Base-by-base conservation (phyloP, 495 filamentous ascomycete species). In the Penicillium soppii region DNA sequence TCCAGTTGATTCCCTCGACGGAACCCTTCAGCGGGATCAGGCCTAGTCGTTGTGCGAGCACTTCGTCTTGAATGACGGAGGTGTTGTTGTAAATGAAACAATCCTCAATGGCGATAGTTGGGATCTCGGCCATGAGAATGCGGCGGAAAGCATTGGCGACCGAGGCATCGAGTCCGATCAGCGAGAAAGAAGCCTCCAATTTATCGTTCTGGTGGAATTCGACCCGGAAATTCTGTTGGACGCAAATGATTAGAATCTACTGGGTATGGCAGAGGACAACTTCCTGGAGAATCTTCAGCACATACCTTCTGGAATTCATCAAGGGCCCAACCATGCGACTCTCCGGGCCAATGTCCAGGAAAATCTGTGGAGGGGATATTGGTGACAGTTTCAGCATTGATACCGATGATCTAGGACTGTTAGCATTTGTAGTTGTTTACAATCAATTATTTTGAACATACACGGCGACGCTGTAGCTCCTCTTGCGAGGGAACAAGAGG, bases 141-240 rank as follows among this genome's bases (percentile, higher is more conserved):
- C 95, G 89, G 56, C 95, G 94, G 79, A 97, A 96, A 61, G 95
- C 95, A 69, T 99, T 99, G 57, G 95, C 91, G 63, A 99, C 86
- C 47, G 88, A 81, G 57, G 95, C 92, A 62, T 99, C 92, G 56
- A 92, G 68, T 61, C 91, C 91, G 64, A 95, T 85, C 57, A 97
- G 82, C 17, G 91, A 96, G 77, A 97, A 97, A 27, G 86, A 84
- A 50, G 87, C 68, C 59, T 95, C 86, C 66, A 80, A 77, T 33
- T 79, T 80, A 25, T 84, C 77, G 68, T 91, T 90, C 43, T 87
- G 76, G 79, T 96, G 88, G 71, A 95, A 94, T 63, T 91, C 75
- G 66, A 98, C 78, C 16, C 72, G 65, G 68, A 96, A 84, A 47
- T 68, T 76, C 80, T 88, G 56, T 42, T 47, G 37, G 6, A 10